Conservation (phyloP, 495 filamentous ascomycete species). For the Extremus antarcticus region DNA sequence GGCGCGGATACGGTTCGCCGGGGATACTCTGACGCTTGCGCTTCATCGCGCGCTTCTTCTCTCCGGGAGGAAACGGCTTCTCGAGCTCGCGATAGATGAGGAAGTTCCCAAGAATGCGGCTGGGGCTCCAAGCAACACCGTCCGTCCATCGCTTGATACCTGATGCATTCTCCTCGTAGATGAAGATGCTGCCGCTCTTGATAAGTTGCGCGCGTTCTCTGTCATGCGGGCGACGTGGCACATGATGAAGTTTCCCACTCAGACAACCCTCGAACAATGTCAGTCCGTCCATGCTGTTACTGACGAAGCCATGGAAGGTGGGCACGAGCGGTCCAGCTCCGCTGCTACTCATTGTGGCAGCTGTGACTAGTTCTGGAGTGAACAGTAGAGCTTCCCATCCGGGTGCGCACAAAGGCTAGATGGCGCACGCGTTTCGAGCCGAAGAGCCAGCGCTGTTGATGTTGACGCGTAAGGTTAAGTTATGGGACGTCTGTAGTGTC, state of each 20-base stretch:
- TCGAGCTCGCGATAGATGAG: conserved; percentile 82
- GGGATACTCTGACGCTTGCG: conserved; percentile 33
- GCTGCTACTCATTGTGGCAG: conserved; percentile 8
- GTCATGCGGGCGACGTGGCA: conserved; percentile 75
- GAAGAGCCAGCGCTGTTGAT: too few species aligned
- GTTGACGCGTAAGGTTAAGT: too few species aligned
- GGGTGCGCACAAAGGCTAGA: too few species aligned
- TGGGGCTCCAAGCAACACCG: conserved; percentile 79
- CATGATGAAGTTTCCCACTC: conserved; percentile 54
- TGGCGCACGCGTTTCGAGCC: too few species aligned
- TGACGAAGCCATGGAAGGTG: conserved; percentile 22
- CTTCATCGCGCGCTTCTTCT: conserved; percentile 82
- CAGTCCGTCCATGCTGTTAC: conserved; percentile 61
- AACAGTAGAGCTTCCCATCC: too few species aligned
- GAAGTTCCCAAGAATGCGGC: conserved; percentile 78
- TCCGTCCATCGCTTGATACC: conserved; percentile 94
- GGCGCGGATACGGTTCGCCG: conserved; percentile 20
- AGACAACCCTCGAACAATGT: conserved; percentile 67
- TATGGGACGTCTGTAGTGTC: too few species aligned
- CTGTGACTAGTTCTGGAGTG: too few species aligned
- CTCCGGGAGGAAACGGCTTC: conserved; percentile 69
- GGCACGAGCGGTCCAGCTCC: conserved; percentile 20
- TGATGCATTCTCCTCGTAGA: conserved; percentile 80
- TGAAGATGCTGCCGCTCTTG: conserved; percentile 72
- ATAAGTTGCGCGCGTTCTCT: conserved; percentile 64